Evolutionary conservation across 805 yeast species (phyloP).

Genomic region (Wickerhamiella parazyma): DNA sequence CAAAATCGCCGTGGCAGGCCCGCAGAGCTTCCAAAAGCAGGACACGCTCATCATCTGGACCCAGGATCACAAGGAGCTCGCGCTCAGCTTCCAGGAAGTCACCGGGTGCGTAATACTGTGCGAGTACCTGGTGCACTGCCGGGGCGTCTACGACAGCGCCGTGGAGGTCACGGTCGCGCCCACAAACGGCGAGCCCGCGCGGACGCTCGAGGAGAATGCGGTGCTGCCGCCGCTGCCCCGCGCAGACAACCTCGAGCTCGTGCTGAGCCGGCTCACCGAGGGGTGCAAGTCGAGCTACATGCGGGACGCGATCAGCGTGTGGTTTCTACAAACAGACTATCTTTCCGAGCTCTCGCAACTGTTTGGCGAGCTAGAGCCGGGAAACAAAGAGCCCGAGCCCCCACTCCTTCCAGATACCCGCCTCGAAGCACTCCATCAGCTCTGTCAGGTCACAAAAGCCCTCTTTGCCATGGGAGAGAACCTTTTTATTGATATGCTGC

Average conservation of each 20-base stretch:
- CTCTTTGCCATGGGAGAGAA: constrained; percentile 56
- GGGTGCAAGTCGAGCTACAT: constrained; percentile 51
- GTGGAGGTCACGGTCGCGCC: constrained; percentile 34
- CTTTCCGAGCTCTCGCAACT: constrained; percentile 37
- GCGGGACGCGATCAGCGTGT: constrained; percentile 44
- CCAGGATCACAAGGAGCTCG: constrained; percentile 51
- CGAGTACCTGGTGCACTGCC: constrained; percentile 61
- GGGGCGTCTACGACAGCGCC: constrained; percentile 44
- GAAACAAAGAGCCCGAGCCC: neutral
- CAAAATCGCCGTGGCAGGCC: constrained; percentile 54
- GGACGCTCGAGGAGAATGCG: constrained; percentile 69
- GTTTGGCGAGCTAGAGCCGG: constrained; percentile 44
- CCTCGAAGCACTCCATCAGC: constrained; percentile 43
- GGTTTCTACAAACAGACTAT: constrained; percentile 41
- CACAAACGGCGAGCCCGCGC: constrained; percentile 44
- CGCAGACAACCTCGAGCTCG: constrained; percentile 36
- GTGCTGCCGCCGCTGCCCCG: constrained; percentile 50
- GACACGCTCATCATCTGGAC: constrained; percentile 94
- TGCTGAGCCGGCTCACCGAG: constrained; percentile 45
- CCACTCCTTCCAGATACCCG: constrained; percentile 21
- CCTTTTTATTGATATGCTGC: constrained; percentile 41
- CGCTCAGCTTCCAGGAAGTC: constrained; percentile 82
- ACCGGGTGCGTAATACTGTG: constrained; percentile 78
- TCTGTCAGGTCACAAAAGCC: constrained; percentile 64
- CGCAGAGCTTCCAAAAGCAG: constrained; percentile 67